Percentiles rank a stretch among this genome's conserved stretches.
phyloP scores from a whole-genome alignment of 306 rosid species.

The Prosopis cineraria region DNA sequence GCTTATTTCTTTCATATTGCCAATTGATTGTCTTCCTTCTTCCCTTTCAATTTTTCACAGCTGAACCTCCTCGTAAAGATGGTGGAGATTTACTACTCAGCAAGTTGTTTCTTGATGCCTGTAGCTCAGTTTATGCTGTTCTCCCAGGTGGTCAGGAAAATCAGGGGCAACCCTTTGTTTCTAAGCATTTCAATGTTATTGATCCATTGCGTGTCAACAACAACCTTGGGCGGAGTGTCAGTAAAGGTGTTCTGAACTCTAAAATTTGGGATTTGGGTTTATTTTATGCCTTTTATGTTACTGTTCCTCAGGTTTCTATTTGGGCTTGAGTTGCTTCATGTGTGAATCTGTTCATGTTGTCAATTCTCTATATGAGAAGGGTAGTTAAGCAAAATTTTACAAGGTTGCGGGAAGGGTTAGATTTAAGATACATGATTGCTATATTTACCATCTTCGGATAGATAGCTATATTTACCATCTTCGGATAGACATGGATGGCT shows the following conservation, averaged over 20 bases:
- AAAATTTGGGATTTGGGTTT: conserved; percentile 5
- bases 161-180: conserved; percentile 84
- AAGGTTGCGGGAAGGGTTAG: background rate
- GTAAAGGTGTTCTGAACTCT: conserved; percentile 72
- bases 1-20: background rate
- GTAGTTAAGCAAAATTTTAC: conserved; percentile 14
- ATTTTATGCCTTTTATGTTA: conserved; percentile 3
- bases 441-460: background rate
- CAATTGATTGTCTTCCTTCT: conserved; percentile 26
- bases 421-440: background rate
- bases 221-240: conserved; percentile 99
- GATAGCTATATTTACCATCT: background rate
- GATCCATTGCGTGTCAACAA: conserved; percentile 97
- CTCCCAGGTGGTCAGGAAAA: conserved; percentile 82
- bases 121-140: conserved; percentile 86
- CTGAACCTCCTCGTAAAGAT: conserved; percentile 95
- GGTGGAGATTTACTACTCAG: conserved; percentile 87
- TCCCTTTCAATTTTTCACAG: conserved; percentile 47
- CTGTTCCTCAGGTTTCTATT: conserved; percentile 9
- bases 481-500: conserved; percentile 6
- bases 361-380: background rate
- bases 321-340: conserved; percentile 7
- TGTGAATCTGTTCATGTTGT: conserved; percentile 20
- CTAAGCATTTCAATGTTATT: conserved; percentile 94
- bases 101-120: conserved; percentile 78